These are phyloP conservation scores for Triticum timopheevii DNA, from an alignment of 176 grass and related monocot species.

Conservation along the genomic window DNA sequence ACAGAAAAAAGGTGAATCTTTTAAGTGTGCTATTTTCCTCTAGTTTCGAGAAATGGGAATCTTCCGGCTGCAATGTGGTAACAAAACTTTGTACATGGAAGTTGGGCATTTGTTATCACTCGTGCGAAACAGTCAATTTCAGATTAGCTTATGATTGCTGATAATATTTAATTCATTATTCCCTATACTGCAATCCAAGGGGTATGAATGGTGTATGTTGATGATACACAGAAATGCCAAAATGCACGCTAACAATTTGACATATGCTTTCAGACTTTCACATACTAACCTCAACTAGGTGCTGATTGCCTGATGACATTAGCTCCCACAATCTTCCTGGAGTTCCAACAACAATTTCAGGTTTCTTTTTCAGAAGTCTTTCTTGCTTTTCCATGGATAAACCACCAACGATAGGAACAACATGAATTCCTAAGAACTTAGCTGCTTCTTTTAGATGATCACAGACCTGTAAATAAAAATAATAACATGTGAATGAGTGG, in stretches of 20 bases:
- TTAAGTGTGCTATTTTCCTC: not conserved
- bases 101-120: not conserved
- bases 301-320: constrained; percentile 75
- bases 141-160: not conserved
- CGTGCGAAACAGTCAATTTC: not conserved
- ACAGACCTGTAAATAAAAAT: constrained; percentile 56
- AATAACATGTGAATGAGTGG: not conserved
- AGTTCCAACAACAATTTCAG: constrained; percentile 95
- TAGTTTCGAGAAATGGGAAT: not conserved
- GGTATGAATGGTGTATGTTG: not conserved
- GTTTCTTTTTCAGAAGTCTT: constrained; percentile 69
- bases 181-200: not conserved
- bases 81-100: not conserved
- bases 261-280: constrained; percentile 11
- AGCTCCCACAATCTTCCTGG: constrained; percentile 95
- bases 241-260: constrained; percentile 10
- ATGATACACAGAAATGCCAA: constrained; percentile 12
- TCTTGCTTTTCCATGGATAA: constrained; percentile 95
- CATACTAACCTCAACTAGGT: constrained; percentile 68
- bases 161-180: not conserved
- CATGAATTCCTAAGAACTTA: constrained; percentile 66
- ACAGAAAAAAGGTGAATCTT: not conserved
- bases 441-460: constrained; percentile 84
- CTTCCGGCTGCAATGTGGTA: not conserved
- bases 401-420: constrained; percentile 87